Evolutionary conservation across 2,329 filamentous ascomycete genomes (phyloP).

Genomic region (Phialocephala sp.): DNA sequence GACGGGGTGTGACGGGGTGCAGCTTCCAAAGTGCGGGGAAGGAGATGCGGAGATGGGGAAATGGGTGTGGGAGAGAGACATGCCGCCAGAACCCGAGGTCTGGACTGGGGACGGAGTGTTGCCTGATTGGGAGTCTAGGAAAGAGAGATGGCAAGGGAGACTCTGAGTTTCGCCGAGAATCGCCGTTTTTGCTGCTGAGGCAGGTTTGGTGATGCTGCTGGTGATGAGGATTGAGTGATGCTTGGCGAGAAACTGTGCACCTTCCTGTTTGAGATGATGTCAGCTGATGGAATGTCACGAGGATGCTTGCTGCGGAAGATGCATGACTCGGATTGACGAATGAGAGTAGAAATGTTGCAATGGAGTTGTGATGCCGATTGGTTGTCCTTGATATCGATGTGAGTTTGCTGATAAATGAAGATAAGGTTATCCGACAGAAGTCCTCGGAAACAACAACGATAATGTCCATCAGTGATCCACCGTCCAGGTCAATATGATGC

Average conservation of each 20-base stretch:
- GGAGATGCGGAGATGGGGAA: background rate
- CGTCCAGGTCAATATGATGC: background rate
- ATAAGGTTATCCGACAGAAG: background rate
- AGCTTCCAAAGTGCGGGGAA: background rate
- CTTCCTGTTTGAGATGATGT: background rate
- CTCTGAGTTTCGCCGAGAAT: background rate
- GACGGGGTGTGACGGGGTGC: constrained; percentile 9
- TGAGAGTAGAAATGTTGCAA: background rate
- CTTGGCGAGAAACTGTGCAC: background rate
- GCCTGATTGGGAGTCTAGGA: background rate
- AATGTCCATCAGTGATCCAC: background rate
- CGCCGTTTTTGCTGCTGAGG: background rate
- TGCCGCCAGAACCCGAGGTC: background rate
- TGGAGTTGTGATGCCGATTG: background rate
- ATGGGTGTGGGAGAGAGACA: background rate
- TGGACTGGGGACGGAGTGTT: background rate
- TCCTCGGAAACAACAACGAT: background rate
- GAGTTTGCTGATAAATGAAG: background rate
- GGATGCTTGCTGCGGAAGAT: background rate
- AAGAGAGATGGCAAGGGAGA: background rate
- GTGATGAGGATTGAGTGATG: background rate
- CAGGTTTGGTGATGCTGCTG: background rate
- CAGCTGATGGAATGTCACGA: background rate
- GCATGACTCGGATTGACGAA: constrained; percentile 5
- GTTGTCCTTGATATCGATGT: background rate